A percentile compares a stretch with the other conserved stretches of the same genome.
Evolutionary conservation across 805 yeast species (phyloP).

Genomic region (Barnettozyma salicaria): DNA sequence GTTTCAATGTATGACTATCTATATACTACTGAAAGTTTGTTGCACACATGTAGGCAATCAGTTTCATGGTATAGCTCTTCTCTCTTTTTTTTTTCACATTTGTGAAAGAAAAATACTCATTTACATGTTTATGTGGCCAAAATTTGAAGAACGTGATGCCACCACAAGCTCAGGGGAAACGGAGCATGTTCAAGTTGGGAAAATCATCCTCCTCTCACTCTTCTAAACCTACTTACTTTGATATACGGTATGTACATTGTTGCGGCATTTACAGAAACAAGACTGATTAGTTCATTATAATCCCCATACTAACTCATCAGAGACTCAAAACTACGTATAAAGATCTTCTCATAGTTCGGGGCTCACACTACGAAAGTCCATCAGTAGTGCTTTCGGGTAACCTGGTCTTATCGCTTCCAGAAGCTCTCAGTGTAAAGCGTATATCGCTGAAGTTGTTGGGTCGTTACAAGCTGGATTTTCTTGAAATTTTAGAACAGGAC

Average conservation of each 20-base stretch:
- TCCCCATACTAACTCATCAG: slow-evolving; percentile 3
- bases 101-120: too few relatives aligned
- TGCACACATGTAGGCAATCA: too few relatives aligned
- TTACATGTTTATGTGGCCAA: too few relatives aligned
- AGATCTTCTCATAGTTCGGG: slow-evolving; percentile 72
- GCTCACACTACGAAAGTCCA: slow-evolving; percentile 68
- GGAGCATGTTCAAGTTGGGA: slow-evolving; percentile 23
- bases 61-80: too few relatives aligned
- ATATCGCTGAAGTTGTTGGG: slow-evolving; percentile 59
- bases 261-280: slow-evolving; percentile 5
- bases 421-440: slow-evolving; percentile 57
- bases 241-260: slow-evolving; percentile 20
- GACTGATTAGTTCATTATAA: not conserved
- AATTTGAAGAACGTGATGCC: too few relatives aligned
- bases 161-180: too few relatives aligned
- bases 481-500: slow-evolving; percentile 37
- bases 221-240: slow-evolving; percentile 25
- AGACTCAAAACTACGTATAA: slow-evolving; percentile 33
- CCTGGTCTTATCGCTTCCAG: slow-evolving; percentile 63
- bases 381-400: slow-evolving; percentile 71
- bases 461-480: slow-evolving; percentile 53
- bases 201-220: slow-evolving; percentile 15
- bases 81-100: too few relatives aligned
- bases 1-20: too few relatives aligned
- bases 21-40: too few relatives aligned